Base-by-base conservation (phyloP, 441 rosid genomes). In the Populus hybrid region DNA sequence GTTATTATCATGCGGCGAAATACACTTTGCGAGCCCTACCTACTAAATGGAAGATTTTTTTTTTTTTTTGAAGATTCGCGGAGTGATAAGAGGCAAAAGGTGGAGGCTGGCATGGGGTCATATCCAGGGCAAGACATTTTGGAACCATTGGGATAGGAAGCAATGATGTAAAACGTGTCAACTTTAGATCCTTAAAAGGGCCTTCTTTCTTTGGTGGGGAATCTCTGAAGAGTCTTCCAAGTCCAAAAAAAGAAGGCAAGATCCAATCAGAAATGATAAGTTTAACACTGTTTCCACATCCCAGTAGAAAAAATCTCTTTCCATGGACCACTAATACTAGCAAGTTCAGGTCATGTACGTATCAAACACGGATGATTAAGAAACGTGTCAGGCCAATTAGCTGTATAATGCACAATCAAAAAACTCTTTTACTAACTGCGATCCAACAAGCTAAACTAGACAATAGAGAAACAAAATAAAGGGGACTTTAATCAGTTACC, bases 401-500 rank as follows among this genome's bases (percentile, higher is more conserved):
- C 57, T 46, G 57, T 46, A 46, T 46, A 1, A 46, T 46, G 57
- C 57, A 46, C 57, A 12, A 46, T 46, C 5, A 46, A 46, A 26
- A 26, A 9, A 24, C 21, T 28, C 35, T 28, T 34, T 67, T 67
- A 67, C 26, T 11, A 24, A 28, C 71, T 28, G 10, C 5, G 68
- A 1, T 21, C 68, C 28, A 64, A 8, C 6, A 64, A 64, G 68
- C 50, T 40, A 40, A 40, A 1, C 1, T 14, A 24, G 14, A 65
- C 30, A 65, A 65, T 21, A 65, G 14, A 21, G 16, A 21, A 24
- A 65, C 26, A 65, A 11, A 65, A 11, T 65, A 21, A 65, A 5
- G 35, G 30, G 30, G 18, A 9, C 26, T 16, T 35, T 23, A 18
- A 36, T 2, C 16, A 72, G 26, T 81, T 88, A 95, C 99, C 97